Evolutionary conservation across 2,329 filamentous ascomycete genomes (phyloP).

Genomic region (Blumeria hordei): DNA sequence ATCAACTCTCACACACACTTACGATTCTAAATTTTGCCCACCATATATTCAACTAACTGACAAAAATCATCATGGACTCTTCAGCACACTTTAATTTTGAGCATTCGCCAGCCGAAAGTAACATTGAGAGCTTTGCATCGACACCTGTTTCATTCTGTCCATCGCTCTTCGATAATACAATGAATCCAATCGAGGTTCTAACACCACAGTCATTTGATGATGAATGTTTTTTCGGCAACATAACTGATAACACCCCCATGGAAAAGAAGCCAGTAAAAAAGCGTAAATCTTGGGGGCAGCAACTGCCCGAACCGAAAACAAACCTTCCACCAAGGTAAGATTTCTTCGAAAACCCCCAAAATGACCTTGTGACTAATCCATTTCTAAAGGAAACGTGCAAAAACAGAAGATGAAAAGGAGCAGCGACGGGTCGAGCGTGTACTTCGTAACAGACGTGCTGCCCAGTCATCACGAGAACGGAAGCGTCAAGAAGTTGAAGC

Average conservation of each 20-base stretch:
- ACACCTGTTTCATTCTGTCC: conserved; percentile 14
- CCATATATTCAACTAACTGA: neutral
- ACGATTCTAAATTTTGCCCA: neutral
- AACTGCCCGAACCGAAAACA: conserved; percentile 88
- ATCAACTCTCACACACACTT: neutral
- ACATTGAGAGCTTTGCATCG: conserved; percentile 15
- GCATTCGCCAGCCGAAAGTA: conserved; percentile 13
- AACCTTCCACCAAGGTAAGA: conserved; percentile 69
- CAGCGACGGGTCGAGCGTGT: conserved; percentile 93
- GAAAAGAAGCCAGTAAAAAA: conserved; percentile 70
- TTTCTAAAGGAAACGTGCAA: conserved; percentile 62
- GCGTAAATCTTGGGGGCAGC: conserved; percentile 96
- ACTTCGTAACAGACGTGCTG: conserved; percentile 82
- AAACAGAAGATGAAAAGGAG: conserved; percentile 97
- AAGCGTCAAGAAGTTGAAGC: conserved; percentile 51
- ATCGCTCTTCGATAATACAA: conserved; percentile 13
- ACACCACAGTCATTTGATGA: conserved; percentile 15
- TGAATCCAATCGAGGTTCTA: conserved; percentile 12
- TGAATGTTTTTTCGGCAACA: conserved; percentile 13
- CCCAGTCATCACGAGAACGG: conserved; percentile 73
- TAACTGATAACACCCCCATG: conserved; percentile 10
- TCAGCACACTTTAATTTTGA: conserved; percentile 14
- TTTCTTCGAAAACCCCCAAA: neutral
- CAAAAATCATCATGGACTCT: conserved; percentile 3
- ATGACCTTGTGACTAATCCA: conserved; percentile 6